Percentiles rank a stretch among this genome's conserved stretches.
These are phyloP conservation scores for Globisporangium abappressorium DNA, from an alignment of 352 stramenopile species.

Conservation along the genomic window DNA sequence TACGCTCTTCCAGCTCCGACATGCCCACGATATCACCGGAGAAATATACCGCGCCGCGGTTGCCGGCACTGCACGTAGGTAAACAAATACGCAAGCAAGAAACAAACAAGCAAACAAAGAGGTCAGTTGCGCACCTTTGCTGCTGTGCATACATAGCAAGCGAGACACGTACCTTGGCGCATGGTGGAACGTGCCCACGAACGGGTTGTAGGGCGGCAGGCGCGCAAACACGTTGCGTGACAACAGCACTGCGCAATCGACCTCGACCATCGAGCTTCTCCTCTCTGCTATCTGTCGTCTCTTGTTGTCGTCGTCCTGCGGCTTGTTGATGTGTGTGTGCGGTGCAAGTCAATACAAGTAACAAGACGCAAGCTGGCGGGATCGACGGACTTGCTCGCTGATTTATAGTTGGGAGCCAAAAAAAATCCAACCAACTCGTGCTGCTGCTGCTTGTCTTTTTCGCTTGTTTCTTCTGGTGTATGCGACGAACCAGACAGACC, in stretches of 20 bases:
- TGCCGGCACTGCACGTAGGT: constrained; percentile 51
- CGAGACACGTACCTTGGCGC: constrained; percentile 59
- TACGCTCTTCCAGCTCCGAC: constrained; percentile 86
- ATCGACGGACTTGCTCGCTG: neutral
- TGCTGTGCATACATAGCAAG: neutral
- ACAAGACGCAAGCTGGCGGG: neutral
- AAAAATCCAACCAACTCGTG: constrained; percentile 4
- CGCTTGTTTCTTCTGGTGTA: constrained; percentile 6
- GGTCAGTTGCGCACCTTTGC: neutral
- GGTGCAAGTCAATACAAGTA: neutral
- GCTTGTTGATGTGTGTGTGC: neutral
- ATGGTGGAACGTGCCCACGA: constrained; percentile 88
- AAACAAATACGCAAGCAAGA: constrained; percentile 1
- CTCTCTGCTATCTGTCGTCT: neutral
- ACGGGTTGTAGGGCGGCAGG: constrained; percentile 86
- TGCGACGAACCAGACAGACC: constrained; percentile 8
- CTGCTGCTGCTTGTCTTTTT: constrained; percentile 4
- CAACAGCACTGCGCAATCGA: constrained; percentile 37
- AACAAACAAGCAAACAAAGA: neutral
- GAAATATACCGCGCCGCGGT: constrained; percentile 85
- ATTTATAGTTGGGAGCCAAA: neutral
- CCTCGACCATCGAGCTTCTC: constrained; percentile 28
- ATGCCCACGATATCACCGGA: constrained; percentile 86
- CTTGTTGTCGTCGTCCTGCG: neutral
- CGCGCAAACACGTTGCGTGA: constrained; percentile 77